phyloP scores from a whole-genome alignment of 169 alveolate genomes.

The Plasmodium chabaudi region DNA sequence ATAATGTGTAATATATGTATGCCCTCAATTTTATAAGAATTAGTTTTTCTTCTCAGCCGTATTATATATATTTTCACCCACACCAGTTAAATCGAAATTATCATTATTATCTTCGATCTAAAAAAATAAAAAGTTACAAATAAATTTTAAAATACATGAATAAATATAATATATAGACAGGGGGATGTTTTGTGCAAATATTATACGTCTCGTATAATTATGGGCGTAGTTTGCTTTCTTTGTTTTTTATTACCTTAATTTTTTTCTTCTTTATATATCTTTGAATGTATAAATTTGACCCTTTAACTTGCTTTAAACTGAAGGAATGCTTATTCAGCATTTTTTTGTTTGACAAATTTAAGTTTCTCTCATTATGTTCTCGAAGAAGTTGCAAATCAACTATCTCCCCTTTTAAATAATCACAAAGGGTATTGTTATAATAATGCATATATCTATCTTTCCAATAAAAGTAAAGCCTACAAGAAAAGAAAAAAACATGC shows the following conservation, averaged over 20 bases:
- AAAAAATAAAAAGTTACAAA: background rate
- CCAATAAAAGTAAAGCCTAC: constrained; percentile 53
- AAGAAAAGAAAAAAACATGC: background rate
- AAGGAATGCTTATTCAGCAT: constrained; percentile 47
- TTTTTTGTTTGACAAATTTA: constrained; percentile 37
- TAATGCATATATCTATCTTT: constrained; percentile 70
- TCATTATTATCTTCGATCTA: constrained; percentile 33
- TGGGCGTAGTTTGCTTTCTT: background rate
- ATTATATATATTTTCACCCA: constrained; percentile 59
- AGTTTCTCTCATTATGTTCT: constrained; percentile 63
- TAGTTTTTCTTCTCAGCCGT: constrained; percentile 36
- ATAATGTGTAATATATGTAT: too few species aligned
- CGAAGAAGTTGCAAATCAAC: constrained; percentile 62
- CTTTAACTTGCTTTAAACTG: constrained; percentile 45
- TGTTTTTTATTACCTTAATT: constrained; percentile 1
- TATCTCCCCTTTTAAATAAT: constrained; percentile 61
- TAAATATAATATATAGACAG: background rate
- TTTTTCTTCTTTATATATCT: constrained; percentile 38
- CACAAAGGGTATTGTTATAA: constrained; percentile 62
- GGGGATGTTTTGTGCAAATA: too few species aligned
- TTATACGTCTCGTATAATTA: too few species aligned
- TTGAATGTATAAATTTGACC: constrained; percentile 50
- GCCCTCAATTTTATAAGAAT: too few species aligned
- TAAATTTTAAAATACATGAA: background rate
- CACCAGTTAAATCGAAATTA: constrained; percentile 57